These are phyloP conservation scores for Alternaria tenuissima DNA, from an alignment of 2,329 filamentous ascomycete genomes.

Conservation along the genomic window DNA sequence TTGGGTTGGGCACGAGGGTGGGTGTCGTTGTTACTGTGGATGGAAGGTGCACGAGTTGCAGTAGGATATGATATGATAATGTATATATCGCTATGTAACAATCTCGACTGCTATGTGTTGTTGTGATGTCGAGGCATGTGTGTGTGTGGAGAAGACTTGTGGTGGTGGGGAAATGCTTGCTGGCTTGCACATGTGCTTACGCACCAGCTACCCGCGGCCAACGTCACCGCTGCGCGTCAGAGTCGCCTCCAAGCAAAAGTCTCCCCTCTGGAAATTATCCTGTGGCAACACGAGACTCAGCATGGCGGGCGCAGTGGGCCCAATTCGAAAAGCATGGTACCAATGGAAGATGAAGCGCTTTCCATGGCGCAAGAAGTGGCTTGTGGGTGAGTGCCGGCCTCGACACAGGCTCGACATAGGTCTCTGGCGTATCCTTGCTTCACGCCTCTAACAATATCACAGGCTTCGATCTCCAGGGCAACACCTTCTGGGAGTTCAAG, in stretches of 20 bases:
- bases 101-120: not conserved
- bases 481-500: conserved; percentile 74
- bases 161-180: conserved; percentile 25
- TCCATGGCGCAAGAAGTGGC: conserved; percentile 68
- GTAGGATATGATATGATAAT: conserved; percentile 2
- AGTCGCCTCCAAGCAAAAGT: conserved; percentile 8
- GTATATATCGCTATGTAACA: conserved; percentile 3
- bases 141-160: conserved; percentile 8
- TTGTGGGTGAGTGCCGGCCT: conserved; percentile 59
- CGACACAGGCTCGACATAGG: conserved; percentile 1
- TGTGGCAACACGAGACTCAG: conserved; percentile 22
- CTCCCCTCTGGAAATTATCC: conserved; percentile 7
- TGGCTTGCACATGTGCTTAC: conserved; percentile 22
- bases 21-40: not conserved
- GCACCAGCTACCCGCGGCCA: conserved; percentile 34
- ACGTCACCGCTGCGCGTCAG: conserved; percentile 39
- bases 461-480: conserved; percentile 69
- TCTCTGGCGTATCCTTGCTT: conserved; percentile 13
- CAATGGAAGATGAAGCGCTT: conserved; percentile 69
- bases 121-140: conserved; percentile 1
- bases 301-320: conserved; percentile 51
- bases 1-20: conserved; percentile 15
- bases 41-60: not conserved
- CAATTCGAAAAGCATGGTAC: conserved; percentile 61
- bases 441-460: conserved; percentile 18